Evolutionary conservation across 345 rosid species (phyloP).

Genomic region (Salix exigua): DNA sequence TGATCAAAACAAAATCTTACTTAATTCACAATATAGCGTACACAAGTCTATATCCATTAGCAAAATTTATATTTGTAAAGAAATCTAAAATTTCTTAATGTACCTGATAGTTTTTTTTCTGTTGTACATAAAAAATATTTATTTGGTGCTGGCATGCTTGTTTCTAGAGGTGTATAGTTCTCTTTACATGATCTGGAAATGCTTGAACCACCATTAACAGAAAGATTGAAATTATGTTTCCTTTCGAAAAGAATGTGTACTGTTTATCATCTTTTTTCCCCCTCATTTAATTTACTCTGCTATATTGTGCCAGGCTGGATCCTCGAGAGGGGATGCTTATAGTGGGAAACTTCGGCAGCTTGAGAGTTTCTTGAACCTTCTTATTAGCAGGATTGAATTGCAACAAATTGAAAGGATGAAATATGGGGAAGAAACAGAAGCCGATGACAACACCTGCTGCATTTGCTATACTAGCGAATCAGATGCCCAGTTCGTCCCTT

Average conservation of each 20-base stretch:
- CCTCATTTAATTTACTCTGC: background rate
- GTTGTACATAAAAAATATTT: too few relatives aligned
- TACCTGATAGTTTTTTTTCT: too few relatives aligned
- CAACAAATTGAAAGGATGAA: slow-evolving; percentile 31
- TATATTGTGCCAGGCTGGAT: slow-evolving; percentile 53
- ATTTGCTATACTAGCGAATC: slow-evolving; percentile 69
- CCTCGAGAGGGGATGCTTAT: slow-evolving; percentile 49
- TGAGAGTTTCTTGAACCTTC: slow-evolving; percentile 56
- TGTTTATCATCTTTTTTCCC: background rate
- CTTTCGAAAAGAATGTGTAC: background rate
- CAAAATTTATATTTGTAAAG: too few relatives aligned
- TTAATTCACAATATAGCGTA: too few relatives aligned
- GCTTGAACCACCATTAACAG: background rate
- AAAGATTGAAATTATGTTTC: background rate
- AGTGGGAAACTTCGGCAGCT: slow-evolving; percentile 54
- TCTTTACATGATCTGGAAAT: background rate
- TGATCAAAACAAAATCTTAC: too few relatives aligned
- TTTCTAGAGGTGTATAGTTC: too few relatives aligned
- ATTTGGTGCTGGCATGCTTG: too few relatives aligned
- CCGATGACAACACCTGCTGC: slow-evolving; percentile 69
- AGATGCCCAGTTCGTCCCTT: slow-evolving; percentile 68
- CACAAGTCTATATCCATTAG: too few relatives aligned
- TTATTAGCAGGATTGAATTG: slow-evolving; percentile 43
- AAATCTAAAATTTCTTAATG: too few relatives aligned
- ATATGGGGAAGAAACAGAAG: slow-evolving; percentile 33